Base-by-base conservation (phyloP, 2,329 filamentous ascomycete species). In the Aspergillus quadricinctus region DNA sequence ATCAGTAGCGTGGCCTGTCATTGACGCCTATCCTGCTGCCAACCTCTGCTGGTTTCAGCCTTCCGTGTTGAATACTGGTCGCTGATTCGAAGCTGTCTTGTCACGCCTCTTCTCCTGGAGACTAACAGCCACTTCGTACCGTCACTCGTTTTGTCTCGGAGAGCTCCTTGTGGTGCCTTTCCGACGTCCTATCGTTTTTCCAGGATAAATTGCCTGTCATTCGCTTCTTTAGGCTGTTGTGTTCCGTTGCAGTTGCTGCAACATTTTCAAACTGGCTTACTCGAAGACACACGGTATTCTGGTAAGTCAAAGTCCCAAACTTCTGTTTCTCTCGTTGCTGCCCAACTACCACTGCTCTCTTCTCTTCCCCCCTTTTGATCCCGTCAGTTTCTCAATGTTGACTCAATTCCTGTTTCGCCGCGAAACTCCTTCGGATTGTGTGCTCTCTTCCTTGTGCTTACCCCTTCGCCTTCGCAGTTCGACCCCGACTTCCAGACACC, bases 261-360 rank as follows among this genome's bases (percentile, higher is more conserved):
- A 76, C 72, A 77, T 71, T 72, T 75, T 78, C 77, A 78, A 76
- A 64, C 76, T 78, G 76, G 77, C 77, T 73, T 77, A 75, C 68
- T 76, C 74, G 71, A 76, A 74, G 69, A 72, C 68, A 62, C 69
- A 76, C 69, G 69, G 69, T 69, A 68, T 73, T 74, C 73, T 77
- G 69, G 77, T 79, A 66, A 70, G 77, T 59, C 54, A 57, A 51
- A 11, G 31, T 49, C 43, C 54, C 23, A 35, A 27, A 54, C 37
- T 60, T 57, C 52, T 61, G 61, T 67, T 58, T 66, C 62, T 65
- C 54, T 57, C 57, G 56, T 64, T 63, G 64, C 63, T 64, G 59
- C 61, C 64, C 60, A 57, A 61, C 54, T 51, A 19, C 27, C 41
- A 27, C 51, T 54, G 46, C 35, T 56, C 48, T 6, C 43, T 37